These are phyloP conservation scores for Emericellopsis cladophorae DNA, from an alignment of 2,329 filamentous ascomycete species.

Conservation along the genomic window DNA sequence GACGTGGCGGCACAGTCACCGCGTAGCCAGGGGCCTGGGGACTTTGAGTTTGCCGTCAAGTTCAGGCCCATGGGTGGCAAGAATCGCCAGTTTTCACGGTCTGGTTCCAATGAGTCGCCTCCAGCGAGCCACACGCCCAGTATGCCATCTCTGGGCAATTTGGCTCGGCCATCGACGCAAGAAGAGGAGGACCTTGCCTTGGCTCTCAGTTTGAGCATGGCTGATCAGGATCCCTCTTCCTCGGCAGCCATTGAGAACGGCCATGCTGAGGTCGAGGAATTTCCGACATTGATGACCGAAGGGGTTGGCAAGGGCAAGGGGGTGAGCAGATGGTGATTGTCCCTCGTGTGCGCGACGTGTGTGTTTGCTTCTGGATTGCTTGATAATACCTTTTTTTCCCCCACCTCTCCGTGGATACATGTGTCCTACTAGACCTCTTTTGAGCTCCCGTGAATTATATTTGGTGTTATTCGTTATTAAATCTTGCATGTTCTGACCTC, in stretches of 20 bases:
- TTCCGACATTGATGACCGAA: conserved; percentile 23
- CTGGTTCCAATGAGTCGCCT: conserved; percentile 17
- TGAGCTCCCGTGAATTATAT: no score
- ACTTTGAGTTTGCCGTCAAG: conserved; percentile 38
- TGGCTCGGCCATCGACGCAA: not conserved
- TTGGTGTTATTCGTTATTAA: no score
- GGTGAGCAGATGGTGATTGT: conserved; percentile 12
- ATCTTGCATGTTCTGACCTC: no score
- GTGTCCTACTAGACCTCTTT: no score
- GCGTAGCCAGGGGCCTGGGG: conserved; percentile 29
- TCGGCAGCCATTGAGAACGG: not conserved
- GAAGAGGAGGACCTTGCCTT: conserved; percentile 46
- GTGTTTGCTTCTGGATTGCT: conserved; percentile 1
- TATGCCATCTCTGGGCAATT: not conserved
- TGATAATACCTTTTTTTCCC: not conserved
- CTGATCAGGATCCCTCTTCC: conserved; percentile 28
- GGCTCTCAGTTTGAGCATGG: conserved; percentile 46
- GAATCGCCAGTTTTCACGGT: conserved; percentile 22
- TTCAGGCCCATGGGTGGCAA: conserved; percentile 28
- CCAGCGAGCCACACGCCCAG: conserved; percentile 20
- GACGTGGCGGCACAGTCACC: conserved; percentile 29
- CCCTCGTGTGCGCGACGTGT: not conserved
- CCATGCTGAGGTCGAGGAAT: conserved; percentile 18
- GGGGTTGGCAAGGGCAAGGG: conserved; percentile 32
- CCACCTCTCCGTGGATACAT: no score